Evolutionary conservation across 805 yeast species (phyloP), one percentile per base, ranked within the genome.

Genomic region (Metschnikowia orientalis): DNA sequence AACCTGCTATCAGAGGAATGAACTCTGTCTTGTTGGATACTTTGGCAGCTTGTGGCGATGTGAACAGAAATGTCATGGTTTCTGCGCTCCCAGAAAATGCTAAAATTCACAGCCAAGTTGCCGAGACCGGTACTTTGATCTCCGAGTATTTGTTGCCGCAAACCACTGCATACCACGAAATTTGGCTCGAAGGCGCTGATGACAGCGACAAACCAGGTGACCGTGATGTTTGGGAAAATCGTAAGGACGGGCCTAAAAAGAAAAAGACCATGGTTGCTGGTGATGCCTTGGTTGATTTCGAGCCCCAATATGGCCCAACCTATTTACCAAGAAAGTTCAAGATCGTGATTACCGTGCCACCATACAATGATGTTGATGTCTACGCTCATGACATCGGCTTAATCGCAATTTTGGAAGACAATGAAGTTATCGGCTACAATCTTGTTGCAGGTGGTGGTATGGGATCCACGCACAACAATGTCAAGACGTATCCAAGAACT

Each of bases 41-140:
- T 6, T 73, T 90, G 39, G 97, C 95, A 40, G 97, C 97, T 1
- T 90, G 97, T 71, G 97, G 97, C 70, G 97, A 90, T 67, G 97
- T 90, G 26, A 85, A 86, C 67, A 82, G 97, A 75, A 90, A 90
- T 56, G 96, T 90, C 26, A 90, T 89, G 80, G 73, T 84, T 34
- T 75, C 90, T 38, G 95, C 95, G n/a, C 68, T 86, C 19, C 97
- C 97, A 11, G 74, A 73, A 18, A 87, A 87, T 54, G 84, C 88
- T 32, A 78, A 79, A 53, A 73, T 90, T 33, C 97, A 90, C 57
- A 61, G 64, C 19, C 89, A 89, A 63, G 73, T 90, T 44, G 72
- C 79, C 25, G 66, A 69, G 8, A 61, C 73, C 29, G 86, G 90
- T 19, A 55, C 75, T 22, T 59, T 62, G 18, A 77, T 90, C 43